Evolutionary conservation across 306 rosid genomes (phyloP), one percentile per base, ranked within the genome.

Genomic region (Ormosia emarginata): DNA sequence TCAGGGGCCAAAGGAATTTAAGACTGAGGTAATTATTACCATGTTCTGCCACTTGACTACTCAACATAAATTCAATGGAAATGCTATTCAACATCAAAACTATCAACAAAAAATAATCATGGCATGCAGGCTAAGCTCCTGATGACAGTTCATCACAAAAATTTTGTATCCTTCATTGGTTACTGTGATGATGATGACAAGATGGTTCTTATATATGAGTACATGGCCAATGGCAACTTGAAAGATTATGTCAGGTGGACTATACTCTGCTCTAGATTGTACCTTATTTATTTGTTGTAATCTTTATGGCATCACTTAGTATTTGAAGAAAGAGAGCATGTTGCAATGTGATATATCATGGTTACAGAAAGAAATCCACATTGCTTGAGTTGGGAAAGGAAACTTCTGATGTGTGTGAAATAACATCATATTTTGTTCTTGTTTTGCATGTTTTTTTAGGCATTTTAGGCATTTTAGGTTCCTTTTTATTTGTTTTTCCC

Each of bases 1-100:
- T 78, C 94, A 92, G 15, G 97, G 97, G 15, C 89, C 90, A 63
- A 89, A 79, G 77, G 93, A 90, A 83, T 92, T 92, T 83, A 91
- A 82, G 61, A 83, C 93, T 6, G 94, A 92, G 91, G 94, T 90
- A 87, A 81, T 39, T 46, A 59, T 47, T 43, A 57, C 58, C 32
- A n/a, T n/a, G 18, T 69, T 63, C 40, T 59, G 3, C 15, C 12
- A 43, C 9, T 76, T 64, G 46, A 40, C 59, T 41, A 53, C 18
- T 77, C 34, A 63, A 49, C 61, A 15, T 32, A 62, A 50, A 36
- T 69, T 79, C 46, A 69, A 58, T 67, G 83, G 15, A 53, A 68
- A 63, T 47, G 40, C 4, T 63, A 24, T 80, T 76, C 13, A 80
- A 57, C 69, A 39, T 36, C 15, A 72, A 66, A 84, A 78, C 52